phyloP scores from a whole-genome alignment of 1,139 yeast species.

The Hyphopichia fennica region DNA sequence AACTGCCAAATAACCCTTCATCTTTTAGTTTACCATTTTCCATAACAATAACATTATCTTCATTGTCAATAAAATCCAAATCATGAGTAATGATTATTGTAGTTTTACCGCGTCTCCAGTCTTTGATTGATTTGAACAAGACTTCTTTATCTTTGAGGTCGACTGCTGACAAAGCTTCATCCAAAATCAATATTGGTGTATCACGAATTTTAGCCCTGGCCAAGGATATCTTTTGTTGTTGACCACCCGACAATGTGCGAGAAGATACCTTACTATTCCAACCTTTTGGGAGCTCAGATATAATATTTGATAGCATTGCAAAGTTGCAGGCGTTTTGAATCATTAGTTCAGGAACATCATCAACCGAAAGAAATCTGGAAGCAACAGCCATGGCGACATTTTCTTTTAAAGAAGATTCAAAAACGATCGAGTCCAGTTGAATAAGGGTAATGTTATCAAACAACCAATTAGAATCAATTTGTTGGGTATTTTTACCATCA shows the following conservation, averaged over 20 bases:
- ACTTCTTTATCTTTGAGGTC: conserved; percentile 50
- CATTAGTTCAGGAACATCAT: conserved; percentile 20
- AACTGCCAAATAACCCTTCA: conserved; percentile 7
- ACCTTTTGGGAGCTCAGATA: conserved; percentile 52
- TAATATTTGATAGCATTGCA: conserved; percentile 49
- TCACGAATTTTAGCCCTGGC: conserved; percentile 80
- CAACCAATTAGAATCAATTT: conserved; percentile 53
- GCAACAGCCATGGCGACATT: conserved; percentile 57
- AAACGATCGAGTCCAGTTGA: conserved; percentile 68
- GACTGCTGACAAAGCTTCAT: conserved; percentile 83
- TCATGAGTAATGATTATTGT: conserved; percentile 86
- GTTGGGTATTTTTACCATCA: conserved; percentile 50
- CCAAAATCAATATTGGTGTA: conserved; percentile 73
- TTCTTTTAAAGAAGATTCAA: conserved; percentile 60
- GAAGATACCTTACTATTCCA: conserved; percentile 51
- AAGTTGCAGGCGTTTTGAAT: conserved; percentile 51
- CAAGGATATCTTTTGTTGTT: conserved; percentile 74
- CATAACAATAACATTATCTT: conserved; percentile 59
- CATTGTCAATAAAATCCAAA: conserved; percentile 48
- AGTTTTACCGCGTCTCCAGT: conserved; percentile 67
- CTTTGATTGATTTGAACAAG: conserved; percentile 49
- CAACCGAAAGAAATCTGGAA: conserved; percentile 19
- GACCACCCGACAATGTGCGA: conserved; percentile 84
- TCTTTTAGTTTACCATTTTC: conserved; percentile 56
- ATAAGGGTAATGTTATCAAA: conserved; percentile 66